Percentiles rank a stretch among this genome's conserved stretches.
These are phyloP conservation scores for Penicillium cataractarum DNA, from an alignment of 495 filamentous ascomycete genomes.

Conservation along the genomic window DNA sequence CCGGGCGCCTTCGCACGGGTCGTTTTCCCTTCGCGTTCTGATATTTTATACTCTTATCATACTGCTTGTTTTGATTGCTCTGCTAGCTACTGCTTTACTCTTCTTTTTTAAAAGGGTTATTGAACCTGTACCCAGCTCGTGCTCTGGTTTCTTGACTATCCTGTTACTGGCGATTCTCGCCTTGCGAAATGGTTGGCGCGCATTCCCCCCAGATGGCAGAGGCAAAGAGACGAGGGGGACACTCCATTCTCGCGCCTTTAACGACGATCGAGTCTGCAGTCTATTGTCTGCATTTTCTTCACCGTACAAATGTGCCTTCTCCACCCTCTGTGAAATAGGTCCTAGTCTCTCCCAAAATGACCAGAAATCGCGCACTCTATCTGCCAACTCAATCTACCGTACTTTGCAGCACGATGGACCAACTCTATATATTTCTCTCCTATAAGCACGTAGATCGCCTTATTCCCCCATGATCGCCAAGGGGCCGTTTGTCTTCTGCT, in stretches of 20 bases:
- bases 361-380: conserved; percentile 22
- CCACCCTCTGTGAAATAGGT: background rate
- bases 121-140: too few relatives aligned
- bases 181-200: conserved; percentile 13
- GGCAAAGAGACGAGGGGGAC: background rate
- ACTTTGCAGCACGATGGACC: background rate
- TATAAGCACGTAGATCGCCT: background rate
- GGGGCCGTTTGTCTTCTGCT: background rate
- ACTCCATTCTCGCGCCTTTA: conserved; percentile 15
- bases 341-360: background rate
- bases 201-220: conserved; percentile 29
- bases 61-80: conserved; percentile 17
- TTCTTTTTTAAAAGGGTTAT: conserved; percentile 7
- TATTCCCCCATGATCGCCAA: conserved; percentile 1
- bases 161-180: background rate
- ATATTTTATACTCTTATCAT: conserved; percentile 12
- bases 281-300: background rate
- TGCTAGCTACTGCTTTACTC: conserved; percentile 5
- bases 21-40: conserved; percentile 22
- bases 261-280: background rate
- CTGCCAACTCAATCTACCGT: background rate
- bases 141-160: background rate
- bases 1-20: conserved; percentile 16
- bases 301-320: background rate
- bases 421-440: background rate